Evolutionary conservation across 2,329 filamentous ascomycete species (phyloP).

Genomic region (Apiospora pterosperma): DNA sequence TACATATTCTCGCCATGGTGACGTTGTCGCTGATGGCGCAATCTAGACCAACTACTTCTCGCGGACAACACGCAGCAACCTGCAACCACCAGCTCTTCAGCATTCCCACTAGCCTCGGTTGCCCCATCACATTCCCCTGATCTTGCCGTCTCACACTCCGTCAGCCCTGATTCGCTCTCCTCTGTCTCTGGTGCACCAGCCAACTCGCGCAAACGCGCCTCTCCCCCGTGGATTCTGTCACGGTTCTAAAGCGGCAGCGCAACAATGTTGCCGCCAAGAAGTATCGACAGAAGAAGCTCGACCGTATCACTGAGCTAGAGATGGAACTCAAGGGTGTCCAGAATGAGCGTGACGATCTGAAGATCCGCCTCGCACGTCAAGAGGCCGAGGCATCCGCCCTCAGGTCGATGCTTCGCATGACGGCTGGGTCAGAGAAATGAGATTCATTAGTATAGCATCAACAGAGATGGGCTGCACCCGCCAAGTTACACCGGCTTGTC

Average conservation of each 20-base stretch:
- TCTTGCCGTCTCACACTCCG: background rate
- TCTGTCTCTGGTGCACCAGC: background rate
- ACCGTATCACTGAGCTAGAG: slow-evolving; percentile 62
- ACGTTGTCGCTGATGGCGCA: background rate
- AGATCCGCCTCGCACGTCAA: slow-evolving; percentile 57
- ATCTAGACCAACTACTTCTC: slow-evolving; percentile 17
- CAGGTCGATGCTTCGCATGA: slow-evolving; percentile 43
- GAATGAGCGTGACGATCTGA: slow-evolving; percentile 60
- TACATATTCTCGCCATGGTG: background rate
- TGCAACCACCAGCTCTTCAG: slow-evolving; percentile 1
- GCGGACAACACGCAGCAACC: background rate
- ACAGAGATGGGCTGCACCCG: background rate
- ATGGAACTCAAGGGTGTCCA: slow-evolving; percentile 54
- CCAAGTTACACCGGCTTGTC: background rate
- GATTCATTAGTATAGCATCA: background rate
- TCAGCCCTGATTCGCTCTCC: background rate
- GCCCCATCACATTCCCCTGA: background rate
- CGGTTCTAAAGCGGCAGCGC: slow-evolving; percentile 55
- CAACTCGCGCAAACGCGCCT: slow-evolving; percentile 11
- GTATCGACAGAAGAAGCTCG: slow-evolving; percentile 68
- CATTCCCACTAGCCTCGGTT: slow-evolving; percentile 2
- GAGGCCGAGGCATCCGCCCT: slow-evolving; percentile 64
- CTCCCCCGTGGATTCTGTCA: slow-evolving; percentile 26
- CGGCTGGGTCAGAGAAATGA: slow-evolving; percentile 11
- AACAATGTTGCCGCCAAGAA: slow-evolving; percentile 71